Evolutionary conservation across 2,329 filamentous ascomycete genomes (phyloP), one percentile per base, ranked within the genome.

Genomic region (Fusarium sp.): DNA sequence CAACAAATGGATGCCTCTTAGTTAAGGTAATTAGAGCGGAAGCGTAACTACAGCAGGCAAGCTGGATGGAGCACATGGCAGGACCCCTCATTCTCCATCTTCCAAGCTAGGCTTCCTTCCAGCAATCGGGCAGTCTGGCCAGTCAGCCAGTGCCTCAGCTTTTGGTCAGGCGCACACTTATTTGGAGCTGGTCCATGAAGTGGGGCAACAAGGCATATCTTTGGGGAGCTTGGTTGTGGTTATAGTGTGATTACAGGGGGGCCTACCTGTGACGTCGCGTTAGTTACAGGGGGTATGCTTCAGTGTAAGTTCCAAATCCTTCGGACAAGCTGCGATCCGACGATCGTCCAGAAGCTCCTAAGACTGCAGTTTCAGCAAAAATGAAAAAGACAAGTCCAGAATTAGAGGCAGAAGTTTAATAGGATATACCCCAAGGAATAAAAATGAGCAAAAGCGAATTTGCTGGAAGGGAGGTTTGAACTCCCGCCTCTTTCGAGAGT

Each of bases 151-250:
- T 59, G 68, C 58, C 59, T 71, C 71, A 71, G 42, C 71, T 74
- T 70, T 70, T 68, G 70, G 70, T 73, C 70, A 73, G 70, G 66
- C 70, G 70, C 65, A 36, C 65, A 26, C 39, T 44, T 55, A n/a
- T 22, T 24, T 63, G 56, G 62, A 63, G 56, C 55, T 64, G 56
- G 38, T 54, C 18, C 51, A 54, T 30, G 31, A 31, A 51, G 70
- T 39, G 70, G 70, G 69, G 70, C 56, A 53, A 41, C 31, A 36
- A 16, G 58, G 31, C 30, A 60, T 36, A 57, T 51, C n/a, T 47
- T 45, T 38, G 33, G 20, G 24, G 51, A 51, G 41, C 50, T 38
- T 63, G n/a, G 31, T 38, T 55, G 31, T 50, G 16, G 35, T 57
- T 65, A 47, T 54, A 59, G 44, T 30, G 45, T 48, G 50, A 58